These are phyloP conservation scores for Senecio squalidus DNA, from an alignment of 140 eudicot genomes.

Conservation along the genomic window DNA sequence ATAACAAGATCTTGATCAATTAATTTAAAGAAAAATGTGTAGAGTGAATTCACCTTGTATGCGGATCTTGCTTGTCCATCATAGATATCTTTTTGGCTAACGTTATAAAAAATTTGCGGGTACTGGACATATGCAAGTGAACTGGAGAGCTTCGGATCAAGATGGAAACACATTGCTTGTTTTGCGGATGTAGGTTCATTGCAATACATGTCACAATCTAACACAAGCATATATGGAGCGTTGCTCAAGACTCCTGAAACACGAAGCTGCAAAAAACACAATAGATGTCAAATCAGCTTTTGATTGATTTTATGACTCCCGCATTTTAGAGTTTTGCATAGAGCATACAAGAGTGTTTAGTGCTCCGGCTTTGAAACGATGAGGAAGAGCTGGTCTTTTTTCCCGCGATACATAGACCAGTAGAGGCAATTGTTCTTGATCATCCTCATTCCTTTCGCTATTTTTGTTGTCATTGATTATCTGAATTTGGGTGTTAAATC, in stretches of 20 bases:
- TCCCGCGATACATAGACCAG: conserved; percentile 73
- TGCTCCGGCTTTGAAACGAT: conserved; percentile 81
- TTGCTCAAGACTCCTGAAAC: conserved; percentile 67
- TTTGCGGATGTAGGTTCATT: conserved; percentile 71
- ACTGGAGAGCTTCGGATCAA: conserved; percentile 50
- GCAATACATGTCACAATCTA: conserved; percentile 79
- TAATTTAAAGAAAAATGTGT: not conserved
- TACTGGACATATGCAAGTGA: conserved; percentile 63
- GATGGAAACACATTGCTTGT: conserved; percentile 88
- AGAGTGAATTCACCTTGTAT: conserved; percentile 33
- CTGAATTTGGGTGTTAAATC: conserved; percentile 21
- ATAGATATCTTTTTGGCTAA: conserved; percentile 58
- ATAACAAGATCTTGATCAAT: not conserved
- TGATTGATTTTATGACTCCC: not conserved
- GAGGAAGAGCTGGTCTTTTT: conserved; percentile 59
- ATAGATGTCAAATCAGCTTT: not conserved
- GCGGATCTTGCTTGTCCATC: conserved; percentile 56
- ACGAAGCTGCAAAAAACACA: conserved; percentile 46
- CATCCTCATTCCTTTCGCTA: conserved; percentile 16
- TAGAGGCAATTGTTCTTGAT: conserved; percentile 44
- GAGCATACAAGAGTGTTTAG: conserved; percentile 56
- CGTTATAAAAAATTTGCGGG: conserved; percentile 68
- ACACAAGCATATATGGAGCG: conserved; percentile 47
- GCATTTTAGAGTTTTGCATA: not conserved
- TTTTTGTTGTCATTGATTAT: conserved; percentile 38